Evolutionary conservation across 2,329 filamentous ascomycete genomes (phyloP), one percentile per base, ranked within the genome.

Genomic region (Calonectria multiphialidica): DNA sequence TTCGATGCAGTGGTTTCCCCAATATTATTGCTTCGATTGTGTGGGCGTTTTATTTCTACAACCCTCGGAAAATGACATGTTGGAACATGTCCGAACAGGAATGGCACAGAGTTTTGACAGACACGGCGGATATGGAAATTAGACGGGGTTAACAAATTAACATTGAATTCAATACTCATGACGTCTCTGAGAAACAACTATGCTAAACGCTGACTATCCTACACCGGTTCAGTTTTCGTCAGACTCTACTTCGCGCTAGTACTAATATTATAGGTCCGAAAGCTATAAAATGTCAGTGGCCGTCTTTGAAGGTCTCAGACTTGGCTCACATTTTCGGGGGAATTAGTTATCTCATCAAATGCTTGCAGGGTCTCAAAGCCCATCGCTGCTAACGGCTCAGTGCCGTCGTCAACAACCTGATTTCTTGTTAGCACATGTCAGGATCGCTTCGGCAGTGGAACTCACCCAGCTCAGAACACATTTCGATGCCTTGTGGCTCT

Each of bases 401-500:
- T 91, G 59, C 91, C 90, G 66, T 93, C 93, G 79, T 95, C 94
- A 72, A 85, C 82, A 35, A 93, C 92, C 93, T 94, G 66, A 42
- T 5, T 16, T 23, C 12, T 5, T n/a, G 62, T 82, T 72, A 82
- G 72, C 45, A 1, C 5, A 15, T 21, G 21, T 23, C 13, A 37
- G 35, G 9, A 28, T 15, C 13, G 5, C 3, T 40, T 25, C 12
- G 7, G 21, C 16, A n/a, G 0, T 2, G 21, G 2, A 13, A 68
- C 93, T 87, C 85, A 97, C 95, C 90, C 94, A 96, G 82, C 95
- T 95, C 70, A 98, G 83, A 57, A 97, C 86, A 65, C 93, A 94
- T 71, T 92, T 92, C 75, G 90, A 89, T 64, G 93, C 92, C 73
- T 93, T 94, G 80, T 96, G 91, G 77, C 90, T 90, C 83, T 96